Conservation (phyloP, 1,284 basidiomycete species). For the Serendipita sp. region DNA sequence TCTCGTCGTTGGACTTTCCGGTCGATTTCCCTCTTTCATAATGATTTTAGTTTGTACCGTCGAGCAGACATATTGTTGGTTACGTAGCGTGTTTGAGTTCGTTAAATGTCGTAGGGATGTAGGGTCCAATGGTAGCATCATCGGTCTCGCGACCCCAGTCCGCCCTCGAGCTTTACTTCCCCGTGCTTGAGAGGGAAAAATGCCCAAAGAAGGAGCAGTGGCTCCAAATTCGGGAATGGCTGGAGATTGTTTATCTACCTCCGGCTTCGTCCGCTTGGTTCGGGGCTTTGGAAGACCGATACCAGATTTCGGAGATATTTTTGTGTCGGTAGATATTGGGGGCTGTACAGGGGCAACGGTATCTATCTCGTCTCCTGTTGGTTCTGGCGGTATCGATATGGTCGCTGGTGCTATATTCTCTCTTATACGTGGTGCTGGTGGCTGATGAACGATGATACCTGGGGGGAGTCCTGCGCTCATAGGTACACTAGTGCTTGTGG, state of each 20-base stretch:
- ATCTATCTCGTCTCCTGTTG: not conserved
- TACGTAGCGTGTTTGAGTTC: slow-evolving; percentile 49
- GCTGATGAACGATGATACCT: not conserved
- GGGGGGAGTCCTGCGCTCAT: not conserved
- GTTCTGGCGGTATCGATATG: not conserved
- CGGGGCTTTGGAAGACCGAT: not conserved
- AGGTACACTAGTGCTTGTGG: not conserved
- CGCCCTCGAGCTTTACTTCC: not conserved
- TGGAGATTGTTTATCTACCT: not conserved
- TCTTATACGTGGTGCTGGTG: not conserved
- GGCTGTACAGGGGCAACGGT: not conserved
- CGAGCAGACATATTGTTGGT: slow-evolving; percentile 47
- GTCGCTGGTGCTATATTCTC: no score
- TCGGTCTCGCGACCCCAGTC: not conserved
- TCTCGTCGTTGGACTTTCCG: slow-evolving; percentile 66
- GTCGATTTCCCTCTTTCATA: slow-evolving; percentile 52
- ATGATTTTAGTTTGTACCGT: slow-evolving; percentile 51
- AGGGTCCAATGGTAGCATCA: slow-evolving; percentile 1
- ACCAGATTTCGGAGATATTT: not conserved
- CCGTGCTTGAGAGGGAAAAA: not conserved
- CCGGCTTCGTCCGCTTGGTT: not conserved
- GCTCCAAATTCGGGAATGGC: not conserved
- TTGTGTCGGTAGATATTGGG: not conserved
- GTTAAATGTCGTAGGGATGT: slow-evolving; percentile 29
- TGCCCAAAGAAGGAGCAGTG: not conserved